Evolutionary conservation across 2,329 filamentous ascomycete species (phyloP), one percentile per base, ranked within the genome.

Genomic region (Nectriaceae sp.): DNA sequence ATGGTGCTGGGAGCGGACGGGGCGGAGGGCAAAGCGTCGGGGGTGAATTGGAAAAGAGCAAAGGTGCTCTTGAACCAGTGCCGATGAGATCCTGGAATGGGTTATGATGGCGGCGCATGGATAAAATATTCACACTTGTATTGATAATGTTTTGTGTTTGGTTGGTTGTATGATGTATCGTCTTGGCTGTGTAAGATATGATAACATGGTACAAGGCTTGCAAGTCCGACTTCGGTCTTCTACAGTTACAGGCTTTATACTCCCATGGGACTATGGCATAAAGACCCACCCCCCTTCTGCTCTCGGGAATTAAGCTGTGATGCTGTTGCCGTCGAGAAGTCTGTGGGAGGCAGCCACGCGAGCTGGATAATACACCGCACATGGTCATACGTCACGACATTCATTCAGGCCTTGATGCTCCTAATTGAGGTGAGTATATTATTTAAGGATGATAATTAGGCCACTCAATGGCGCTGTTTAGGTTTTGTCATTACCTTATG

Each of bases 1-100:
- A 63, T 78, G 44, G 70, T 78, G 33, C 62, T 79, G 3, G 78
- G 77, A 18, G 55, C 56, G 3, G 50, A 54, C 20, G 56, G 47
- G 40, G 62, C 57, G 40, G 55, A 49, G 44, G 55, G 46, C 26
- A 63, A 62, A 44, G 50, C 60, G 35, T 68, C 68, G 22, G 68
- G 68, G n/a, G 57, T 69, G 35, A 66, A 67, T 44, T 65, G 63
- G 64, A 49, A 57, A 29, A 54, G 49, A 48, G 51, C 67, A 44
- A 60, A 61, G 56, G 53, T 54, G 44, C 44, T 66, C 42, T 44
- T 63, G 31, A 54, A 48, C 11, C 50, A 49, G 24, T 69, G 67
- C 31, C 47, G 49, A 43, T 47, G 46, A 35, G 24, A 21, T 47
- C 6, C 6, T 29, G 24, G 24, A 29, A 29, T 29, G n/a, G 24